Evolutionary conservation across 1,284 basidiomycete species (phyloP), one percentile per base, ranked within the genome.

Genomic region (Ceratobasidium sp.): DNA sequence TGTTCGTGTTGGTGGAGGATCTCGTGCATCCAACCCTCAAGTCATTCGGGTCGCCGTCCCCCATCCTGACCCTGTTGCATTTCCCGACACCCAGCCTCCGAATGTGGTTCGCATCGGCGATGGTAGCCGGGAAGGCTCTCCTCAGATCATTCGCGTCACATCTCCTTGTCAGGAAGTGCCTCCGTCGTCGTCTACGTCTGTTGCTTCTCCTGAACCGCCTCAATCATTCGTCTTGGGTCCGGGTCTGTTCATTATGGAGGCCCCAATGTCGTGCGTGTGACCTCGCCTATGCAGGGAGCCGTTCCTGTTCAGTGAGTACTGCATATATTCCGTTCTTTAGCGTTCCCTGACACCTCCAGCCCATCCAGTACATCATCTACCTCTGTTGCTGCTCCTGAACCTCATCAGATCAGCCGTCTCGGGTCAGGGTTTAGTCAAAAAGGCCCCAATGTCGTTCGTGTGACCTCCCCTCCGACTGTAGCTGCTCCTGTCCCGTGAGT

Each of bases 131-230:
- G 50, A 49, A 1, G 44, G 11, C 21, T 53, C 60, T 2, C 60
- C 60, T 23, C 60, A 66, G 50, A 39, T 66, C n/a, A 54, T 66
- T 52, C 60, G 60, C 16, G 50, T 66, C 30, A 66, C 60, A 19
- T 54, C 50, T 16, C 60, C 58, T 6, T 29, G 29, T 19, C 58
- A 23, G 21, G 47, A 49, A n/a, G 58, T 19, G 3, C 21, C 30
- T 54, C 25, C 52, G 4, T 27, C 47, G 3, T 36, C 16, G 8
- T 41, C 64, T 19, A 21, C 36, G 27, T 41, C 42, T 5, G 44
- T 29, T n/a, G 42, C 39, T 23, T 36, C 21, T 30, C 60, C 50
- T 29, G 50, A 52, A 27, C 49, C 39, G 6, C 60, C 60, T 29
- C 60, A 64, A 54, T 64, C 39, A 41, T 64, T 25, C 60, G 60